Evolutionary conservation across 169 alveolate species (phyloP), one percentile per base, ranked within the genome.

Genomic region (Plasmodium chabaudi): DNA sequence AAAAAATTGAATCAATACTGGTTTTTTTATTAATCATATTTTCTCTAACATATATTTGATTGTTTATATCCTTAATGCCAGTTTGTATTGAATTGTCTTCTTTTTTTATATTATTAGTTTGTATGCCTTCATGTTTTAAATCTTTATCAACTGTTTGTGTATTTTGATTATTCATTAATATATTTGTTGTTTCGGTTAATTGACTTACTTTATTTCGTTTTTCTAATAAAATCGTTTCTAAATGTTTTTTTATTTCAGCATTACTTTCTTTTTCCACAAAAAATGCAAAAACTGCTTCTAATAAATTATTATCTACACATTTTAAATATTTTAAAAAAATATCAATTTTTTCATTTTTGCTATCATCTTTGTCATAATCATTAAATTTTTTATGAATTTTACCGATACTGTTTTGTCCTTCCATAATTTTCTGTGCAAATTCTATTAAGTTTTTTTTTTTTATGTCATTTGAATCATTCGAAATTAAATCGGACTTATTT

Each of bases 1-100:
- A 82, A 82, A 82, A 82, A 27, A 82, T 68, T 7, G 90, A 82
- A 82, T 82, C 90, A 10, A 82, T 70, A 82, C 90, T 82, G n/a
- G 90, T 82, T 53, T 82, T 82, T 56, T 82, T 82, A 49, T 19
- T 82, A 56, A 82, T 13, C 90, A 82, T 65, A 47, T 82, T 82
- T 6, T 67, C 60, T 44, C 68, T 65, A 27, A 82, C 65, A 55
- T 23, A 82, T 44, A 82, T 17, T 39, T 67, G 39, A 4, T 25
- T 82, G 49, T 67, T 67, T 9, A 82, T 61, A 65, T 82, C 82
- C 25, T 82, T 53, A 67, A 82, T 82, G n/a, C 68, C 84, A 2
- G 90, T 82, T 56, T 82, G 90, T 49, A 67, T 67, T 13, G 44
- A 51, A 82, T 55, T 82, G 34, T 82, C 82, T 60, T 21, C 42